These are phyloP conservation scores for Candida sp. DNA, from an alignment of 1,139 yeast species.

Conservation along the genomic window DNA sequence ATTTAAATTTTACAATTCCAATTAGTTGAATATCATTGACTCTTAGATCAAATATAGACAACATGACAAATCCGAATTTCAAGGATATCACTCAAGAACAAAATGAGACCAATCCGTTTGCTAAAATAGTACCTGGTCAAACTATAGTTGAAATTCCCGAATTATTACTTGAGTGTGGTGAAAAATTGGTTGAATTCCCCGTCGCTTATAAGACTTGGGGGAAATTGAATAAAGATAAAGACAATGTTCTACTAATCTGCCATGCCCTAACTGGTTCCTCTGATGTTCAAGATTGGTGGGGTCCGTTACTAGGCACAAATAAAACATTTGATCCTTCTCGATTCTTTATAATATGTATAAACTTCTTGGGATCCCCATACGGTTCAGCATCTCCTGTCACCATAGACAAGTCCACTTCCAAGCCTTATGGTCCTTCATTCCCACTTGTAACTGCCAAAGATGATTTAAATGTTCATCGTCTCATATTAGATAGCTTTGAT, in stretches of 20 bases:
- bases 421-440: conserved; percentile 88
- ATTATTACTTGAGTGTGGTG: conserved; percentile 79
- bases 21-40: no score
- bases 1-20: no score
- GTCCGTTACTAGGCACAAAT: conserved; percentile 83
- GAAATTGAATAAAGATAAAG: conserved; percentile 56
- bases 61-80: conserved; percentile 14
- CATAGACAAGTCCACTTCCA: conserved; percentile 66
- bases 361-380: conserved; percentile 92
- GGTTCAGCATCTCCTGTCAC: conserved; percentile 94
- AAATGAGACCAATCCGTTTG: conserved; percentile 58
- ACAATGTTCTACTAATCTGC: conserved; percentile 82
- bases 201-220: conserved; percentile 99
- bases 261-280: conserved; percentile 97
- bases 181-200: conserved; percentile 67
- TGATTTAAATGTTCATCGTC: conserved; percentile 77
- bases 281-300: conserved; percentile 99
- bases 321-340: conserved; percentile 89
- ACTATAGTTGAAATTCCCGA: conserved; percentile 77
- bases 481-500: conserved; percentile 71
- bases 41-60: not conserved
- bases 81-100: conserved; percentile 45
- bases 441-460: conserved; percentile 92
- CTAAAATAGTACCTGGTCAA: conserved; percentile 75
- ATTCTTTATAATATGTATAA: conserved; percentile 82